Evolutionary conservation across 768 basidiomycete species (phyloP).

Genomic region (Gymnopilus junonius): DNA sequence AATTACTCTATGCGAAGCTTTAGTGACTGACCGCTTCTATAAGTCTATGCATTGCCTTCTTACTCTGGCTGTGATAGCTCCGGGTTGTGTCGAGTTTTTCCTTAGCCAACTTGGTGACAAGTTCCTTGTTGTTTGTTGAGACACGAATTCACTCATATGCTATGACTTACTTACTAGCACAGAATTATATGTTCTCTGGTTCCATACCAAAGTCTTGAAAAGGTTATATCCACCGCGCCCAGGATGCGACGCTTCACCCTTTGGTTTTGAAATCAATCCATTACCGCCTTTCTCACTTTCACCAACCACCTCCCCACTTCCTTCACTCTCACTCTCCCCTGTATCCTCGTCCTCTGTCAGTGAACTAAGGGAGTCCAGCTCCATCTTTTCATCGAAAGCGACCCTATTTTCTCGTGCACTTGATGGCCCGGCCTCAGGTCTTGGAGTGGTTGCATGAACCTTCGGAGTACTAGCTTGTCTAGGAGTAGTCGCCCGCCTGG

Average conservation of each 20-base stretch:
- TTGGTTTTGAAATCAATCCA: not conserved
- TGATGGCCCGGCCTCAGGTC: not conserved
- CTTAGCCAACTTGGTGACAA: slow-evolving; percentile 10
- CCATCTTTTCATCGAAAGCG: not conserved
- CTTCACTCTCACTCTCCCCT: not conserved
- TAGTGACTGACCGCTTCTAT: not conserved
- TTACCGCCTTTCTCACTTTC: not conserved
- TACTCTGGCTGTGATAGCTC: slow-evolving; percentile 6
- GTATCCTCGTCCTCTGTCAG: not conserved
- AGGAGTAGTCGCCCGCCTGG: not conserved
- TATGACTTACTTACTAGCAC: not conserved
- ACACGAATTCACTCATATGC: not conserved
- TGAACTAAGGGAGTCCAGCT: not conserved
- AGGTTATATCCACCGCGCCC: slow-evolving; percentile 4
- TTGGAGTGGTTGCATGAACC: not conserved
- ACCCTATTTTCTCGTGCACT: not conserved
- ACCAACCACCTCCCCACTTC: not conserved
- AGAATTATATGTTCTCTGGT: slow-evolving; percentile 1
- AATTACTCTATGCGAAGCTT: not conserved
- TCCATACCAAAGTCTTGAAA: not conserved
- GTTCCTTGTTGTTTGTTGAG: not conserved
- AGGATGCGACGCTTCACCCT: slow-evolving; percentile 1
- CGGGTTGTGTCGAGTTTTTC: slow-evolving; percentile 4
- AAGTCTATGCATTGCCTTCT: not conserved
- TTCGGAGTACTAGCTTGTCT: not conserved